Conservation (phyloP, 306 rosid species). For the Prinsepia uniflora region DNA sequence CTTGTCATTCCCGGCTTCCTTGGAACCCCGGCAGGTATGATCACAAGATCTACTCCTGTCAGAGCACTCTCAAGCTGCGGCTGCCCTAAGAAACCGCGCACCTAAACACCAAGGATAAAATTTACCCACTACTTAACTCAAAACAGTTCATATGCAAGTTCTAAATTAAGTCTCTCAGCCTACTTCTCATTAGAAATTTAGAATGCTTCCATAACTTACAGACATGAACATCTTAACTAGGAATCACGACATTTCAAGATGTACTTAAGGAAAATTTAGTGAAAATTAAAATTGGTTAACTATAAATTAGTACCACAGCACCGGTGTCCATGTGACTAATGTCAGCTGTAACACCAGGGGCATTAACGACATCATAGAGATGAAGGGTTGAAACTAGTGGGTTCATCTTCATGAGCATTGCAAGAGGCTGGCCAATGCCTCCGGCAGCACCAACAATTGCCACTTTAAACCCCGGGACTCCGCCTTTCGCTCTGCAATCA, state of each 20-base stretch:
- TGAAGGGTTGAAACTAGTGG: constrained; percentile 92
- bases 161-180: neutral
- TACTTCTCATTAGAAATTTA: neutral
- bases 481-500: constrained; percentile 85
- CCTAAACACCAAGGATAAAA: constrained; percentile 33
- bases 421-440: constrained; percentile 90
- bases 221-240: neutral
- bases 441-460: constrained; percentile 96
- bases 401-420: constrained; percentile 88
- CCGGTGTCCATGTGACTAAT: constrained; percentile 95
- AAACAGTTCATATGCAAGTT: neutral
- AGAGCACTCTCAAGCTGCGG: constrained; percentile 82
- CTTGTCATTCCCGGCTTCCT: constrained; percentile 99
- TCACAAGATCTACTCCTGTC: constrained; percentile 78
- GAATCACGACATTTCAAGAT: neutral
- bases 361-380: constrained; percentile 89
- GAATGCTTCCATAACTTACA: neutral
- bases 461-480: constrained; percentile 83
- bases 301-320: constrained; percentile 63
- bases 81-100: constrained; percentile 85
- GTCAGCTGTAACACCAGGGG: constrained; percentile 97
- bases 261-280: neutral
- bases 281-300: neutral
- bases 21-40: constrained; percentile 92
- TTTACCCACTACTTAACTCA: neutral